phyloP scores from a whole-genome alignment of 2,329 filamentous ascomycete genomes.

The Aspergillus sp. region DNA sequence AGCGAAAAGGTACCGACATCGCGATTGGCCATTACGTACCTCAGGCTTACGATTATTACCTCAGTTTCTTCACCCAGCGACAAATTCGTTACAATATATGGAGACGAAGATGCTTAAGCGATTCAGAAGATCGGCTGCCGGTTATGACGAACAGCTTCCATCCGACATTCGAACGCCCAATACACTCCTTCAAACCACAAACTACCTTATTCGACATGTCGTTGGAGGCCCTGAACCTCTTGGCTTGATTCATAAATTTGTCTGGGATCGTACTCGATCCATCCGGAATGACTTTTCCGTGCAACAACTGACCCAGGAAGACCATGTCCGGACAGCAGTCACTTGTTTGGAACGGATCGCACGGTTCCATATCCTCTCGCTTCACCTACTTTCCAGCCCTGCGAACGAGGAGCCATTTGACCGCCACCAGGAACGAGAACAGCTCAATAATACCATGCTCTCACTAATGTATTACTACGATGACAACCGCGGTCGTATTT shows the following conservation, averaged over 20 bases:
- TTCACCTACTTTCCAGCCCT: constrained; percentile 52
- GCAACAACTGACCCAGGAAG: constrained; percentile 51
- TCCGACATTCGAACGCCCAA: constrained; percentile 56
- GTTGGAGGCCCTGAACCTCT: constrained; percentile 46
- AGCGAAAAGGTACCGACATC: constrained; percentile 49
- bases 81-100: constrained; percentile 26
- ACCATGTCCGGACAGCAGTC: constrained; percentile 52
- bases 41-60: neutral
- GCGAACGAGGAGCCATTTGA: constrained; percentile 49
- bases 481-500: constrained; percentile 44
- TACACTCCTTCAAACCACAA: constrained; percentile 40
- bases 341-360: constrained; percentile 58
- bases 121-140: constrained; percentile 56
- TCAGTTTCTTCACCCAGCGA: constrained; percentile 31
- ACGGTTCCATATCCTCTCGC: constrained; percentile 56
- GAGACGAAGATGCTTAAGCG: constrained; percentile 55
- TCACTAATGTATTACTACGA: constrained; percentile 57
- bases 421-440: constrained; percentile 56
- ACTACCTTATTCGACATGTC: constrained; percentile 45
- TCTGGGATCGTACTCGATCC: constrained; percentile 60
- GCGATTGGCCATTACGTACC: neutral
- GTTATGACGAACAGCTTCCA: constrained; percentile 56
- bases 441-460: constrained; percentile 56
- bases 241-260: constrained; percentile 53
- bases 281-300: constrained; percentile 61